Evolutionary conservation across 306 rosid species (phyloP), one percentile per base, ranked within the genome.

Genomic region (Rosa persica): DNA sequence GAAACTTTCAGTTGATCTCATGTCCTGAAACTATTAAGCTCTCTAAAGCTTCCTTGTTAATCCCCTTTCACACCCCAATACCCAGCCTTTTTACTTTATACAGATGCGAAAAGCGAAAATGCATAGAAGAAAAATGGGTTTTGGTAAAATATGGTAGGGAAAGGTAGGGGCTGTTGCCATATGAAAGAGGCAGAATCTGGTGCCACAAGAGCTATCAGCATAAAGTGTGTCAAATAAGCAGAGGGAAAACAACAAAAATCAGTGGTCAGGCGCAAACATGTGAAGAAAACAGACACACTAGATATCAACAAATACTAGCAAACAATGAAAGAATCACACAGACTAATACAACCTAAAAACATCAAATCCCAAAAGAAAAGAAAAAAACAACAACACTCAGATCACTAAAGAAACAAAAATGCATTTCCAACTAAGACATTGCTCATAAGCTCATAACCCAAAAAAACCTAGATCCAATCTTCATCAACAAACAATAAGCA

Each of bases 321-420:
- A 4, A 8, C 27, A 66, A 62, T 13, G 8, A 47, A 62, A 34
- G n/a, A 44, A 67, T 36, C n/a, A n/a, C n/a, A n/a, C n/a, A n/a
- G n/a, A 23, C 46, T 60, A 70, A 60, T 13, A 76, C 30, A n/a
- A 54, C 62, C 67, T 69, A 70, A 57, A n/a, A 80, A 74, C 72
- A 44, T 25, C 58, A 77, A 76, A 66, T 30, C 34, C 81, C 70
- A 76, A 61, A 79, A 61, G 58, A n/a, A n/a, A n/a, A n/a, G n/a
- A n/a, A n/a, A n/a, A n/a, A n/a, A n/a, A n/a, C 5, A 76, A 30
- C 68, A 30, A 44, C 54, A 47, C 72, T 46, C 83, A n/a, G n/a
- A n/a, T n/a, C n/a, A n/a, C n/a, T n/a, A n/a, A n/a, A n/a, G n/a
- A n/a, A n/a, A n/a, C n/a, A n/a, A n/a, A n/a, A n/a, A n/a, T n/a